These are phyloP conservation scores for Claviceps sp. DNA, from an alignment of 2,329 filamentous ascomycete species.

Conservation along the genomic window DNA sequence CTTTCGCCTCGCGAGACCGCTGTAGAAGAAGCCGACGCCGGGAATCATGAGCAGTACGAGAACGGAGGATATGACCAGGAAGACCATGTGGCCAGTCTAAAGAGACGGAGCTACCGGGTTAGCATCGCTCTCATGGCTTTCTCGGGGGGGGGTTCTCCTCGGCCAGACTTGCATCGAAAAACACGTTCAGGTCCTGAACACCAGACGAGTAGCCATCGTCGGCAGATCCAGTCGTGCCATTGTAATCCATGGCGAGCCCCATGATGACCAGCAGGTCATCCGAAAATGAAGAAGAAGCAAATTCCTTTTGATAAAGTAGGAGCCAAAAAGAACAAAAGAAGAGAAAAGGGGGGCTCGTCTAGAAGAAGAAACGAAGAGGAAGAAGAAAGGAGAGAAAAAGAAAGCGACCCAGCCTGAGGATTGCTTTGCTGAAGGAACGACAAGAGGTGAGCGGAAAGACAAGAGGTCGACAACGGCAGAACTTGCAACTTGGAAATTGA, in stretches of 20 bases:
- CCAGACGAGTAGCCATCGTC: constrained; percentile 36
- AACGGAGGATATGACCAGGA: constrained; percentile 63
- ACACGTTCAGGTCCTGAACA: constrained; percentile 65
- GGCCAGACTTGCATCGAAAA: constrained; percentile 53
- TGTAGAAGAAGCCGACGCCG: constrained; percentile 91
- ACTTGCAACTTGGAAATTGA: neutral
- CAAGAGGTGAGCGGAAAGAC: neutral
- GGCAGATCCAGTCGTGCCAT: constrained; percentile 35
- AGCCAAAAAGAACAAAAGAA: no score
- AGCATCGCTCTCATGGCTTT: neutral
- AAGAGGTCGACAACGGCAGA: neutral
- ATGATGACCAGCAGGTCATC: constrained; percentile 10
- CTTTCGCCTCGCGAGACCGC: constrained; percentile 76
- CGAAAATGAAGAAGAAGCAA: neutral
- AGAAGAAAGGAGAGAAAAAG: neutral
- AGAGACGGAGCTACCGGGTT: neutral
- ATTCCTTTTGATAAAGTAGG: no score
- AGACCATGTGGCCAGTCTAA: constrained; percentile 69
- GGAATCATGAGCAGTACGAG: constrained; percentile 88
- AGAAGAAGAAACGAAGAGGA: neutral
- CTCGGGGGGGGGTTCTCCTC: no score
- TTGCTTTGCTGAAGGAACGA: neutral
- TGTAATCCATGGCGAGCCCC: constrained; percentile 26
- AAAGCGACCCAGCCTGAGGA: no score
- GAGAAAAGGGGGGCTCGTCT: no score